phyloP scores from a whole-genome alignment of 2,329 filamentous ascomycete genomes.

The Neonectria ditissima region DNA sequence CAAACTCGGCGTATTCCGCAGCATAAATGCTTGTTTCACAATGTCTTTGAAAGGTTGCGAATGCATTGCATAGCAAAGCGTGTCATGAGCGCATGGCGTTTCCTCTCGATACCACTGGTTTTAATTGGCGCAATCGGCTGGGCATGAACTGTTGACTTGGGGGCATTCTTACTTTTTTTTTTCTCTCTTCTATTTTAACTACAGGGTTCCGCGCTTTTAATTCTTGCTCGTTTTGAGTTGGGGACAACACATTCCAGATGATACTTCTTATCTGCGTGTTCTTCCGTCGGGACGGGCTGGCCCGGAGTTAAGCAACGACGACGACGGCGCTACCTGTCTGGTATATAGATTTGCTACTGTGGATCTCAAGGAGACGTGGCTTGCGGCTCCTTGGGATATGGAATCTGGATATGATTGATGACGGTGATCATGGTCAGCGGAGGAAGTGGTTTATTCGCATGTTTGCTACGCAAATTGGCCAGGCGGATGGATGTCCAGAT shows the following conservation, averaged over 20 bases:
- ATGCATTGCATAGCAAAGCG: slow-evolving; percentile 57
- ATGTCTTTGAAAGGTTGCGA: slow-evolving; percentile 48
- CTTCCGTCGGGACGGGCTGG: slow-evolving; percentile 9
- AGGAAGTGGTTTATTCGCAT: slow-evolving; percentile 33
- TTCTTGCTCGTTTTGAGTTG: slow-evolving; percentile 35
- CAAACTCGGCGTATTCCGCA: slow-evolving; percentile 41
- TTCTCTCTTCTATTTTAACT: slow-evolving; percentile 24
- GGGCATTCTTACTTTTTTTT: slow-evolving; percentile 37
- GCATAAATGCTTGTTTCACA: slow-evolving; percentile 47
- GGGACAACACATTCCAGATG: slow-evolving; percentile 10
- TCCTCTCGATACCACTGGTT: slow-evolving; percentile 59
- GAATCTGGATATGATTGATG: slow-evolving; percentile 46
- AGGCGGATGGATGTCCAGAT: slow-evolving; percentile 27
- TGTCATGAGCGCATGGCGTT: slow-evolving; percentile 56
- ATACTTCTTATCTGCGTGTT: not conserved
- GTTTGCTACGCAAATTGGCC: slow-evolving; percentile 40
- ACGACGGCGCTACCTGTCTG: slow-evolving; percentile 34
- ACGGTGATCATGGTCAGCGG: slow-evolving; percentile 38
- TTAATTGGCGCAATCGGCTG: slow-evolving; percentile 43
- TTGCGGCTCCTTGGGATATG: slow-evolving; percentile 31
- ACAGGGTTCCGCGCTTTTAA: slow-evolving; percentile 34
- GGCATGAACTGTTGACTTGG: slow-evolving; percentile 42
- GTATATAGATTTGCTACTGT: slow-evolving; percentile 44
- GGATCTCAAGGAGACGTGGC: slow-evolving; percentile 30
- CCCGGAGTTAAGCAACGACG: slow-evolving; percentile 28